phyloP scores from a whole-genome alignment of 2,329 filamentous ascomycete genomes.

The Boeremia lycopersici region DNA sequence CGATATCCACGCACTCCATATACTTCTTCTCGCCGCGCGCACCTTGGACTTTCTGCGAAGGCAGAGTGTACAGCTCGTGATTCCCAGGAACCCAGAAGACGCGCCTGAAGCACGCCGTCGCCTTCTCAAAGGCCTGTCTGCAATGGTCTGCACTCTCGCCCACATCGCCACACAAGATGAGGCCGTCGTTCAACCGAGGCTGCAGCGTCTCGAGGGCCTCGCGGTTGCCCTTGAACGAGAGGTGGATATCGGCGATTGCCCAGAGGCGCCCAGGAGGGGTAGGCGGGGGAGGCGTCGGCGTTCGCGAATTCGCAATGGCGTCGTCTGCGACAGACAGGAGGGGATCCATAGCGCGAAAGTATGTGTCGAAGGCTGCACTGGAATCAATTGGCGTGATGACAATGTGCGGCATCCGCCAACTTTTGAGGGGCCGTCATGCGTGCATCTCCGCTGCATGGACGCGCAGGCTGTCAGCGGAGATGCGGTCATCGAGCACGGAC shows the following conservation, averaged over 20 bases:
- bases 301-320: constrained; percentile 4
- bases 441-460: not conserved
- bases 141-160: constrained; percentile 45
- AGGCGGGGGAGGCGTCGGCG: constrained; percentile 3
- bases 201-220: constrained; percentile 52
- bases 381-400: not conserved
- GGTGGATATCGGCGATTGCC: constrained; percentile 55
- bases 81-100: constrained; percentile 65
- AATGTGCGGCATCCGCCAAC: not conserved
- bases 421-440: not conserved
- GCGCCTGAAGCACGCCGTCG: constrained; percentile 50
- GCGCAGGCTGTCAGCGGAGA: constrained; percentile 8
- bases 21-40: constrained; percentile 61
- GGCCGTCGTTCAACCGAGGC: constrained; percentile 50
- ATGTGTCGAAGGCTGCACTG: not conserved
- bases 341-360: constrained; percentile 24
- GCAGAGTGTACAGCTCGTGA: constrained; percentile 63
- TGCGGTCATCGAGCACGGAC: constrained; percentile 19
- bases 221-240: constrained; percentile 54
- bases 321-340: constrained; percentile 28
- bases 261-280: constrained; percentile 43
- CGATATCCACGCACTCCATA: constrained; percentile 59
- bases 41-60: constrained; percentile 44
- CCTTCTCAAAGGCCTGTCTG: constrained; percentile 44
- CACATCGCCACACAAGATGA: constrained; percentile 54